phyloP scores from a whole-genome alignment of 345 rosid species.

The Populus nigra region DNA sequence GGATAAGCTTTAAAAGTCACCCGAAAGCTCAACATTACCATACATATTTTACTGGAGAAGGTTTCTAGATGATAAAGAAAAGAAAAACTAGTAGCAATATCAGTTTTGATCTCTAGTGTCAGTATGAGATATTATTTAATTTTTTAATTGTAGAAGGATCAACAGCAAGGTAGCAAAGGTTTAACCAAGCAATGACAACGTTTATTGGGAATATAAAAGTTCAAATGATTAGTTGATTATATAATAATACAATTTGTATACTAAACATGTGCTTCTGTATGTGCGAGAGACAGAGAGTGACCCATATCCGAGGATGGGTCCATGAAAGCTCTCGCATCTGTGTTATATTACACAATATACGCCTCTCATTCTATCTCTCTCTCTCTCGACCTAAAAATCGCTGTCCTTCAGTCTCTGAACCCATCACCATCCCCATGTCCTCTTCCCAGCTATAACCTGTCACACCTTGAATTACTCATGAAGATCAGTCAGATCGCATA shows the following conservation, averaged over 20 bases:
- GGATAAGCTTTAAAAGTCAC: too few species aligned
- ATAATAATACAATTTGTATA: background rate
- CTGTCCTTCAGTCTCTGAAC: slow-evolving; percentile 36
- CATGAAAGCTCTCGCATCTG: slow-evolving; percentile 36
- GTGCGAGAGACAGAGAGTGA: slow-evolving; percentile 19
- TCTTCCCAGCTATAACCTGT: slow-evolving; percentile 28
- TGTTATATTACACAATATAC: slow-evolving; percentile 32
- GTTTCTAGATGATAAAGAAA: too few species aligned
- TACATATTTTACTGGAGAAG: too few species aligned
- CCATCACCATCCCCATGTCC: slow-evolving; percentile 35
- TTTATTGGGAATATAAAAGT: background rate
- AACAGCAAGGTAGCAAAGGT: background rate
- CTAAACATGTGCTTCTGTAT: slow-evolving; percentile 17
- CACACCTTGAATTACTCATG: slow-evolving; percentile 18
- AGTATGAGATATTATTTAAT: background rate
- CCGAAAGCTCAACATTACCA: too few species aligned
- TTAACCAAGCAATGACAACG: background rate
- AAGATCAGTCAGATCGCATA: slow-evolving; percentile 12
- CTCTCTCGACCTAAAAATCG: slow-evolving; percentile 26
- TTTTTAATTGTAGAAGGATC: background rate
- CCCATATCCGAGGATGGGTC: slow-evolving; percentile 44
- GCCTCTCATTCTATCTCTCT: slow-evolving; percentile 27
- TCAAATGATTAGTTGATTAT: slow-evolving; percentile 17
- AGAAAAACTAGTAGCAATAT: too few species aligned
- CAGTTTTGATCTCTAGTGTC: too few species aligned